Percentiles rank a stretch among this genome's conserved stretches.
These are phyloP conservation scores for Carallia brachiata DNA, from an alignment of 345 rosid species.

Conservation along the genomic window DNA sequence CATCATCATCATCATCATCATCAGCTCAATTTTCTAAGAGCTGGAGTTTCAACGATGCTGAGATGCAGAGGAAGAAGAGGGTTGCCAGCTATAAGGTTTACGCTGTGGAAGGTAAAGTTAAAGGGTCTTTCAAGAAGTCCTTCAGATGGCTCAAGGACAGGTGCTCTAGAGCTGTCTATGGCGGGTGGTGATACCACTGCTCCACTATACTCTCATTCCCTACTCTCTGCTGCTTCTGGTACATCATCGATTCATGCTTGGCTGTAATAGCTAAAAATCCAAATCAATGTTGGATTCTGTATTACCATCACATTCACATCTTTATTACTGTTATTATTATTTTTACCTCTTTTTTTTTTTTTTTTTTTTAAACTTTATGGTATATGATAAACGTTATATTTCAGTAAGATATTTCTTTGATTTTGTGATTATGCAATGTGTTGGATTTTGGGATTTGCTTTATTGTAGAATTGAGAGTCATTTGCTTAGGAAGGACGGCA, in stretches of 20 bases:
- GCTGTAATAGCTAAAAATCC: too few relatives aligned
- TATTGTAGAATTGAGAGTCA: background rate
- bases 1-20: background rate
- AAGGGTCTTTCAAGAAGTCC: constrained; percentile 65
- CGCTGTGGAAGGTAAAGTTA: constrained; percentile 66
- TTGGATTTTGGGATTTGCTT: too few relatives aligned
- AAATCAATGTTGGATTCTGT: too few relatives aligned
- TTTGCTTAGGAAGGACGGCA: background rate
- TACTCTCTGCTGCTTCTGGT: too few relatives aligned
- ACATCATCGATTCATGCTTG: too few relatives aligned
- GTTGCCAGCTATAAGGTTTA: constrained; percentile 69
- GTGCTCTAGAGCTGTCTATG: constrained; percentile 43
- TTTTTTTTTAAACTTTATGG: too few relatives aligned
- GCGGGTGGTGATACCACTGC: constrained; percentile 22
- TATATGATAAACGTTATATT: too few relatives aligned
- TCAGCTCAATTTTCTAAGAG: constrained; percentile 27
- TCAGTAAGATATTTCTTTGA: background rate
- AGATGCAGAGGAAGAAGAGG: constrained; percentile 67
- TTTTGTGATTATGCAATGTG: background rate
- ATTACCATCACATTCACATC: too few relatives aligned
- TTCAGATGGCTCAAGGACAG: constrained; percentile 63
- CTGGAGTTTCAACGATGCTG: constrained; percentile 65
- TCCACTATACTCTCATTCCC: too few relatives aligned
- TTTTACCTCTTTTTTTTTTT: background rate
- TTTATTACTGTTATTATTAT: background rate